These are phyloP conservation scores for Candida coquimbonensis DNA, from an alignment of 805 yeast genomes.

Conservation along the genomic window DNA sequence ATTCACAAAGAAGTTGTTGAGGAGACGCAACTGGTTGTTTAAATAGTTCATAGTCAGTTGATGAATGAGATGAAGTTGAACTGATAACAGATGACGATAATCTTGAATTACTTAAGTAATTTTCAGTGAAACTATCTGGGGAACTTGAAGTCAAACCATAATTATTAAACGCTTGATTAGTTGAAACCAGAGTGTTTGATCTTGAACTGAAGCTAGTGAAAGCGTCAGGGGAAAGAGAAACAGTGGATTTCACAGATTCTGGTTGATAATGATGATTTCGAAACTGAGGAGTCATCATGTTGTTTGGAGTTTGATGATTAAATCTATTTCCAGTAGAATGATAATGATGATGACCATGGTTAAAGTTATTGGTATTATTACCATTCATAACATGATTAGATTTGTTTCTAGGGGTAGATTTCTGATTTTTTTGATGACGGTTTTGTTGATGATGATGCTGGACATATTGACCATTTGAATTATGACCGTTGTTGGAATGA, in stretches of 20 bases:
- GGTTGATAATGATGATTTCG: not conserved
- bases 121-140: constrained; percentile 17
- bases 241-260: not conserved
- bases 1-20: not conserved
- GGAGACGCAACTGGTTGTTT: too few relatives aligned
- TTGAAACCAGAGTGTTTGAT: not conserved
- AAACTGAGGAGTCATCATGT: not conserved
- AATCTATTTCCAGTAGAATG: not conserved
- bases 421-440: constrained; percentile 1
- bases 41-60: not conserved
- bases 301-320: not conserved
- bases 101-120: constrained; percentile 6
- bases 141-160: constrained; percentile 4
- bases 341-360: not conserved
- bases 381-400: not conserved
- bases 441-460: not conserved
- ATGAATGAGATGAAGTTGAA: constrained; percentile 11
- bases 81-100: constrained; percentile 19
- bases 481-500: not conserved
- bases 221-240: not conserved
- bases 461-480: too few relatives aligned
- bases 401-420: not conserved
- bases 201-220: not conserved
- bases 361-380: not conserved
- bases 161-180: too few relatives aligned